Evolutionary conservation across 2,329 filamentous ascomycete species (phyloP).

Genomic region (Colletotrichum musicola): DNA sequence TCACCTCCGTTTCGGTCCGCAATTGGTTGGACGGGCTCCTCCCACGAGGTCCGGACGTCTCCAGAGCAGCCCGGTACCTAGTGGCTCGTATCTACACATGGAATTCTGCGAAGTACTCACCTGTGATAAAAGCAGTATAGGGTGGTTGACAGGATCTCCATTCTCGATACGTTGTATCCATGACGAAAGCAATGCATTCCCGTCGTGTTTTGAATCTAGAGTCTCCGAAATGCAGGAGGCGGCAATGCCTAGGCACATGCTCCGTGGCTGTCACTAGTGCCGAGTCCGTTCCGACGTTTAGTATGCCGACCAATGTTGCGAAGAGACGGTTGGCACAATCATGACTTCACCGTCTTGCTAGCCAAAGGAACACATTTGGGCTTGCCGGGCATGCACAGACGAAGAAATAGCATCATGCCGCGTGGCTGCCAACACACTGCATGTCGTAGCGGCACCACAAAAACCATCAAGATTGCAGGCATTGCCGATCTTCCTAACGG

Average conservation of each 20-base stretch:
- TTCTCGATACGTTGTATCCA: not conserved
- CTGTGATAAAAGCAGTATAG: not conserved
- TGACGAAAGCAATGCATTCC: not conserved
- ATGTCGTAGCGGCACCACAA: too few relatives aligned
- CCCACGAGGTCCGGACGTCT: constrained; percentile 3
- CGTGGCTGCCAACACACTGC: too few relatives aligned
- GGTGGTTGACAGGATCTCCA: not conserved
- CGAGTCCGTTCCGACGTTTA: not conserved
- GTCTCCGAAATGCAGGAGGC: not conserved
- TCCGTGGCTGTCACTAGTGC: constrained; percentile 7
- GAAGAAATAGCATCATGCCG: not conserved
- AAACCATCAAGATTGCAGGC: too few relatives aligned
- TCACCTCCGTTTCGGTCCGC: not conserved
- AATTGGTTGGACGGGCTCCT: not conserved
- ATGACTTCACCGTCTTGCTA: constrained; percentile 13
- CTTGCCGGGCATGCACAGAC: not conserved
- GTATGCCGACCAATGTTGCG: not conserved
- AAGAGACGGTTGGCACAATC: constrained; percentile 2
- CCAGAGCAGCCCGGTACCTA: not conserved
- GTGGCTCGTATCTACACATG: not conserved
- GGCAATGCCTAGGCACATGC: not conserved
- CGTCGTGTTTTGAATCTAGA: not conserved
- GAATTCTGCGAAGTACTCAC: too few relatives aligned
- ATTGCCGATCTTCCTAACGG: too few relatives aligned
- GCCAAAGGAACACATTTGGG: not conserved